A percentile compares a stretch with the other conserved stretches of the same genome.
These are phyloP conservation scores for Paramyrothecium roridum DNA, from an alignment of 2,329 filamentous ascomycete species.

Conservation along the genomic window DNA sequence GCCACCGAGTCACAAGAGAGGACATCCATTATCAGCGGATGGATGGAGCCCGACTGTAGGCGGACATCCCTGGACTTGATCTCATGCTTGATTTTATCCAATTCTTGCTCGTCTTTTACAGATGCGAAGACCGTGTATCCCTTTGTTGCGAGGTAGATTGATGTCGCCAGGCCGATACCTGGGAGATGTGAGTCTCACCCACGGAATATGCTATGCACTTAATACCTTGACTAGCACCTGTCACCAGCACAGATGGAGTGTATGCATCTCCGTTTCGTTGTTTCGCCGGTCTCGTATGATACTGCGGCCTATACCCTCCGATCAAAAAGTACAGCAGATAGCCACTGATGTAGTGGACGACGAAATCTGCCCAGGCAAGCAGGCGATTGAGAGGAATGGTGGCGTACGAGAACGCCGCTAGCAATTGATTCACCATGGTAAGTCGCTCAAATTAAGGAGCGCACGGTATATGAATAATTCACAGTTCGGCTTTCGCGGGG, in stretches of 20 bases:
- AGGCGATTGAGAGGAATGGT: neutral
- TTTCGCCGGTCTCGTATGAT: neutral
- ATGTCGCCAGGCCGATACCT: neutral
- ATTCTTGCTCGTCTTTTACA: neutral
- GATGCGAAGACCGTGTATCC: neutral
- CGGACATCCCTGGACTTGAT: neutral
- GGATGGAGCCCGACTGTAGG: neutral
- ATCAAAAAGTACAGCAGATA: neutral
- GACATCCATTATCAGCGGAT: neutral
- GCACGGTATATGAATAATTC: no score
- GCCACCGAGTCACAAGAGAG: neutral
- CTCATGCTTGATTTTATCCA: neutral
- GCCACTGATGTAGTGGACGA: neutral
- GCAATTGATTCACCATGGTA: neutral
- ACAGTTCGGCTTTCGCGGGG: no score
- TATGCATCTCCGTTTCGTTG: neutral
- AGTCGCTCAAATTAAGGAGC: no score
- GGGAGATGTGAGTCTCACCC: neutral
- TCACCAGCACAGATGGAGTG: neutral
- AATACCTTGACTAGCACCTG: neutral
- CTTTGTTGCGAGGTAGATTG: neutral
- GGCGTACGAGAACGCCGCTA: neutral
- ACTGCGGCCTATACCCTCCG: neutral
- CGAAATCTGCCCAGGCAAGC: neutral
- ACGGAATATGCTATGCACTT: neutral